Evolutionary conservation across 2,329 filamentous ascomycete species (phyloP), one percentile per base, ranked within the genome.

Genomic region (Ophiostoma angusticollis): DNA sequence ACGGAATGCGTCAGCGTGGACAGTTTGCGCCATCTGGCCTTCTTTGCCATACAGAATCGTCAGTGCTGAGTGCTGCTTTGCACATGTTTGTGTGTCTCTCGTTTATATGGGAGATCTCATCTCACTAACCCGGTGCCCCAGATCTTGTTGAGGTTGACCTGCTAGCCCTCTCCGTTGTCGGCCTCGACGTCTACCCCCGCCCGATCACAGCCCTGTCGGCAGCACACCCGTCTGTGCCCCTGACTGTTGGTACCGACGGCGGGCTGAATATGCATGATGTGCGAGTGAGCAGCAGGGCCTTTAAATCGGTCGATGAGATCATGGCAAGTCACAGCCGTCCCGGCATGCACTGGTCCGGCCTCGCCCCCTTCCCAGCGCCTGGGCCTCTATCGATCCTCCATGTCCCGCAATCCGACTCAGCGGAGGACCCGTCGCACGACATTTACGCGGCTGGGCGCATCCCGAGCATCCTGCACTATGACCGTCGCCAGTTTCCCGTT

Each of bases 361-460:
- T 84, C 54, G 80, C 84, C 9, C 72, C 79, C 5, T 69, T 93
- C 18, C 78, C 83, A 25, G 81, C 91, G 48, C 80, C 85, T 2
- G 84, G 83, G 0, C 84, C 87, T 1, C 68, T 93, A 18, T 84
- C 80, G 32, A 86, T 95, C 45, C 63, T 93, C 3, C 85, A 94
- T 53, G 65, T 87, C 21, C 78, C 79, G 12, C 65, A 63, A 8
- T 61, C 72, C 1, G 70, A 68, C 0, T 58, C 63, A 8, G 56
- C 56, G 9, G 44, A 37, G 11, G 66, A 73, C 45, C 65, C 77
- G 14, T 81, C 84, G 35, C 72, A 80, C 43, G 81, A 91, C 22
- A 91, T 96, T 29, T 89, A 87, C 62, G 76, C 95, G 25, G 84
- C 81, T 5, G 89, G 89, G 0, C 75, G 89, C 13, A 95, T 95